phyloP scores from a whole-genome alignment of 768 basidiomycete species.

The Collybia sp. region DNA sequence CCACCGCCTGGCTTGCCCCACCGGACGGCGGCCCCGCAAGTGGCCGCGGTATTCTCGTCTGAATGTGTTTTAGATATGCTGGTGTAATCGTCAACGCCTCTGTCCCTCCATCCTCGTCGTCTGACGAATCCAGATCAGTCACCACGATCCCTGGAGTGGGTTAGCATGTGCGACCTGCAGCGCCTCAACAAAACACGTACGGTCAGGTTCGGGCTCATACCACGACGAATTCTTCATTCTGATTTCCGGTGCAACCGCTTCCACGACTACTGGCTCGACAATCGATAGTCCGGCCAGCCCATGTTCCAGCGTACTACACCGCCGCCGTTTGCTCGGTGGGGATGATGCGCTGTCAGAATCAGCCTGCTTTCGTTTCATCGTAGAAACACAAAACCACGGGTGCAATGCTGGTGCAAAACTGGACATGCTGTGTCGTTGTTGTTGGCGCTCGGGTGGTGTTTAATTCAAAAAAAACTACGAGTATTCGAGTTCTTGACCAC shows the following conservation, averaged over 20 bases:
- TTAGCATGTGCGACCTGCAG: slow-evolving; percentile 1
- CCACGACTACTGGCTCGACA: slow-evolving; percentile 34
- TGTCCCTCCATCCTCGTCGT: slow-evolving; percentile 29
- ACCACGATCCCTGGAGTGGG: slow-evolving; percentile 50
- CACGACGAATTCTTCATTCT: slow-evolving; percentile 62
- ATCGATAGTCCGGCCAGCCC: slow-evolving; percentile 46
- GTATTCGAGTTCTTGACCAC: too few relatives aligned
- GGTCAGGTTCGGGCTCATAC: slow-evolving; percentile 67
- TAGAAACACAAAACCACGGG: slow-evolving; percentile 36
- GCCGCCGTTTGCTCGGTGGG: slow-evolving; percentile 40
- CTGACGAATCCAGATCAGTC: slow-evolving; percentile 50
- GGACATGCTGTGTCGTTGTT: slow-evolving; percentile 22
- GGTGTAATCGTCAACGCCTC: slow-evolving; percentile 34
- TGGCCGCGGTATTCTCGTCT: too few relatives aligned
- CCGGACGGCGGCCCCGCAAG: slow-evolving; percentile 10
- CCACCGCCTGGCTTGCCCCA: slow-evolving; percentile 40
- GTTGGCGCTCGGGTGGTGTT: too few relatives aligned
- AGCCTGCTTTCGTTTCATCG: slow-evolving; percentile 36
- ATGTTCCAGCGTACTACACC: slow-evolving; percentile 46
- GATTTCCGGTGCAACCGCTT: slow-evolving; percentile 41
- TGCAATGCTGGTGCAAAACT: slow-evolving; percentile 26
- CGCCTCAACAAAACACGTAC: slow-evolving; percentile 36
- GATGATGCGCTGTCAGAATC: slow-evolving; percentile 10
- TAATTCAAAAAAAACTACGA: too few relatives aligned
- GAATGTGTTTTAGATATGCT: slow-evolving; percentile 39